Conservation (phyloP, 1,139 yeast genomes). For the Arxiozyma slooffiae region DNA sequence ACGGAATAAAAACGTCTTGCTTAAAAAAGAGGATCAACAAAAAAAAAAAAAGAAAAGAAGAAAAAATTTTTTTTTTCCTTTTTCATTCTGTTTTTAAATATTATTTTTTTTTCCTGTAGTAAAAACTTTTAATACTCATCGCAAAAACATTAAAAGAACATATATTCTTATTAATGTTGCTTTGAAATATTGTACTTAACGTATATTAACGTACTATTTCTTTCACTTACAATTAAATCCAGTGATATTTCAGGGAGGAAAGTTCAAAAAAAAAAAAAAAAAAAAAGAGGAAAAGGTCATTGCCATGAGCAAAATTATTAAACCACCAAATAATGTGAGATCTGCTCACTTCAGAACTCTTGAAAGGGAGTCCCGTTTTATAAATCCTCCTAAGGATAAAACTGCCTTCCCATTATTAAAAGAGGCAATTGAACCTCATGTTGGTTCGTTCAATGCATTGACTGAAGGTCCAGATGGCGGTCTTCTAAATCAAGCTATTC, state of each 20-base stretch:
- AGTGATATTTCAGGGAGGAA: not conserved
- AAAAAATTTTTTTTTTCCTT: too few species aligned
- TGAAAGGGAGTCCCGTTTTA: slow-evolving; percentile 77
- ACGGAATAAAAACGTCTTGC: too few species aligned
- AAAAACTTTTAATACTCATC: slow-evolving; percentile 9
- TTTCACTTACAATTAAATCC: too few species aligned
- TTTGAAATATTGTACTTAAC: not conserved
- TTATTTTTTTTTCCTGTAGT: slow-evolving; percentile 24
- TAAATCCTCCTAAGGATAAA: slow-evolving; percentile 81
- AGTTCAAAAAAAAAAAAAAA: too few species aligned
- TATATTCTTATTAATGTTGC: not conserved
- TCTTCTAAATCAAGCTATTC: slow-evolving; percentile 69
- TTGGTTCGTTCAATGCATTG: slow-evolving; percentile 91
- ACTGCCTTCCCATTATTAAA: slow-evolving; percentile 71
- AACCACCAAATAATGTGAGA: slow-evolving; percentile 25
- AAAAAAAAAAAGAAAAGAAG: not conserved
- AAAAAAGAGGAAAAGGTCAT: not conserved
- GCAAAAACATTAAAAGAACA: slow-evolving; percentile 4
- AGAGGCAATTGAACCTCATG: slow-evolving; percentile 89
- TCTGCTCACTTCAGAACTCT: slow-evolving; percentile 64
- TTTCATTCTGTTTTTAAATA: too few species aligned
- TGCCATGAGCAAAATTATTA: slow-evolving; percentile 25
- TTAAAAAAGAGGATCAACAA: too few species aligned
- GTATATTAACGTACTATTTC: not conserved
- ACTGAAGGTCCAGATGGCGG: slow-evolving; percentile 85